Evolutionary conservation across 805 yeast species (phyloP).

Genomic region (Teunomyces kruisii): DNA sequence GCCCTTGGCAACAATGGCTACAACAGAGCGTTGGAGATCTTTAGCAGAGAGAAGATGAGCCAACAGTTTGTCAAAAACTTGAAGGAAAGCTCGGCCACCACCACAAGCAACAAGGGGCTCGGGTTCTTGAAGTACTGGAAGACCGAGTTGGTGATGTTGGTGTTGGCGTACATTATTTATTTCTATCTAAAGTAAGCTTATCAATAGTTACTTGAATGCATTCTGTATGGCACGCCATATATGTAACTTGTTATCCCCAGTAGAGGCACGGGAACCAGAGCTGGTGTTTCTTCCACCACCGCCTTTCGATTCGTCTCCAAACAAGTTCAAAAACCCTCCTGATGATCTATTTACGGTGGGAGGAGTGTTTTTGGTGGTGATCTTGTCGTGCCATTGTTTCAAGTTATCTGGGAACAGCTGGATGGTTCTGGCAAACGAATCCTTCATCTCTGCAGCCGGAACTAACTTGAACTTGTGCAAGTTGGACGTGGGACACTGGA

Average conservation of each 20-base stretch:
- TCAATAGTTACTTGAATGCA: slow-evolving; percentile 16
- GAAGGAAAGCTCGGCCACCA: background rate
- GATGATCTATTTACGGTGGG: background rate
- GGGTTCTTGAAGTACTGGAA: slow-evolving; percentile 11
- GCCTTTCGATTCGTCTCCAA: slow-evolving; percentile 7
- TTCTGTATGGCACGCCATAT: slow-evolving; percentile 33
- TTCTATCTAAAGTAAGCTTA: background rate
- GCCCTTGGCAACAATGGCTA: slow-evolving; percentile 36
- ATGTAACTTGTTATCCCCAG: slow-evolving; percentile 3
- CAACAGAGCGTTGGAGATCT: slow-evolving; percentile 35
- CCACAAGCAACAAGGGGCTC: background rate
- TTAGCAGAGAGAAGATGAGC: slow-evolving; percentile 49
- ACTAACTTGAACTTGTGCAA: slow-evolving; percentile 40
- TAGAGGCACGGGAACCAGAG: background rate
- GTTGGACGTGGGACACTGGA: slow-evolving; percentile 37
- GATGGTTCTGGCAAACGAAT: slow-evolving; percentile 17
- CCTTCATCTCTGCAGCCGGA: slow-evolving; percentile 24
- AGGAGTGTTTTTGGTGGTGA: background rate
- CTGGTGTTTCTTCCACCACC: background rate
- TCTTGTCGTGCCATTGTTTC: slow-evolving; percentile 15
- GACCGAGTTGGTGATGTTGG: slow-evolving; percentile 7
- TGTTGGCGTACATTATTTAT: slow-evolving; percentile 4
- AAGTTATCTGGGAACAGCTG: slow-evolving; percentile 12
- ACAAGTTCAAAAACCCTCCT: slow-evolving; percentile 8
- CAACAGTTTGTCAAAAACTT: slow-evolving; percentile 22